A percentile compares a stretch with the other conserved stretches of the same genome.
Evolutionary conservation across 78 protist species (phyloP).

Genomic region (Dictyostelium purpureum): DNA sequence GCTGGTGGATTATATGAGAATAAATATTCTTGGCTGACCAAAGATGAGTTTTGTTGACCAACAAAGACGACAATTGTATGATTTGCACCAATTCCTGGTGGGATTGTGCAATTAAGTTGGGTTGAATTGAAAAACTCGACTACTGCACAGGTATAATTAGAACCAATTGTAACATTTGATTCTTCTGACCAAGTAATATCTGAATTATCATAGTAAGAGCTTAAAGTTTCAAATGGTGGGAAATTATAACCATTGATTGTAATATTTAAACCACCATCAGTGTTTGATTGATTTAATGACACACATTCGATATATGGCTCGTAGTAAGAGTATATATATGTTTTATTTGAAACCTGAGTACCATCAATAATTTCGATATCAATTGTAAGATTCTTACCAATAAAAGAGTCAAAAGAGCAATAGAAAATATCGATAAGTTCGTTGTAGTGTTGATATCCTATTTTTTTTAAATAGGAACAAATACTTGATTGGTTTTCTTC

Average conservation of each 20-base stretch:
- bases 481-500: not conserved
- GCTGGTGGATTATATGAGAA: constrained; percentile 2
- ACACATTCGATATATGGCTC: constrained; percentile 2
- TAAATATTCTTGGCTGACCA: not conserved
- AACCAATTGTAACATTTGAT: not conserved
- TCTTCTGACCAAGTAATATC: not conserved
- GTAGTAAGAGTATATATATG: not conserved
- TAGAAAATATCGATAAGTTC: not conserved
- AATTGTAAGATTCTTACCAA: not conserved
- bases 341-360: not conserved
- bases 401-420: not conserved
- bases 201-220: not conserved
- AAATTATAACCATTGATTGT: constrained; percentile 5
- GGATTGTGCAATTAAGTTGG: not conserved
- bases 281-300: not conserved
- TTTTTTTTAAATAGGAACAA: not conserved
- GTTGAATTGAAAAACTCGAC: not conserved
- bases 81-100: constrained; percentile 54
- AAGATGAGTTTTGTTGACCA: not conserved
- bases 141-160: not conserved
- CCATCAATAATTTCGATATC: not conserved
- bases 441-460: not conserved
- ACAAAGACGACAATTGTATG: not conserved
- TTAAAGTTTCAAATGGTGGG: not conserved
- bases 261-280: not conserved